These are phyloP conservation scores for Vitis amurensis DNA, from an alignment of 164 flowering plant genomes.

Conservation along the genomic window DNA sequence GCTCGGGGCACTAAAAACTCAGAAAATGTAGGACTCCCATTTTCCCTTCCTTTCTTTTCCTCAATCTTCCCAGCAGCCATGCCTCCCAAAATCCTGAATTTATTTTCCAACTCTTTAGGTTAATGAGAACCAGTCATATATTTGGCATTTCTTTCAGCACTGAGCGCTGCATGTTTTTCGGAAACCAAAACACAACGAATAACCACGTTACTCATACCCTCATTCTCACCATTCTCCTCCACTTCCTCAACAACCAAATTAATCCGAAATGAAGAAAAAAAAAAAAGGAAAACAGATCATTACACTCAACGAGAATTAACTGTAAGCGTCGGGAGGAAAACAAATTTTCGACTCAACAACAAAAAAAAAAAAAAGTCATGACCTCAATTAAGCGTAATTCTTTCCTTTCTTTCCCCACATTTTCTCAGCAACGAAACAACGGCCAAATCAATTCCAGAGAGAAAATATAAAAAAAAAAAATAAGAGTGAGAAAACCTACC, in stretches of 20 bases:
- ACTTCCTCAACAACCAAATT: too few species aligned
- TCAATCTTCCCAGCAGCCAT: background rate
- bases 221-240: too few species aligned
- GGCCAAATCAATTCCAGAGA: background rate
- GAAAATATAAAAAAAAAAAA: background rate
- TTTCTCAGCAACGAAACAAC: slow-evolving; percentile 9
- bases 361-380: background rate
- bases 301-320: too few species aligned
- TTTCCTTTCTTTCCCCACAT: slow-evolving; percentile 1
- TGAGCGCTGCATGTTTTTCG: too few species aligned
- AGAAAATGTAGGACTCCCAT: background rate
- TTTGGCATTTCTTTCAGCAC: background rate
- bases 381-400: slow-evolving; percentile 1
- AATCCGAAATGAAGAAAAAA: too few species aligned
- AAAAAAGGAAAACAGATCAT: too few species aligned
- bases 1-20: background rate
- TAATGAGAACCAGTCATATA: background rate
- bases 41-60: background rate
- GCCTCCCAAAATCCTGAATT: background rate
- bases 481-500: background rate
- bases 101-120: background rate
- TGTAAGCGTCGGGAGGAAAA: background rate
- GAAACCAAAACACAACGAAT: too few species aligned
- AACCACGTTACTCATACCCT: too few species aligned
- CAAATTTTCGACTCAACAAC: background rate